These are phyloP conservation scores for Fusarium tjaetaba DNA, from an alignment of 2,329 filamentous ascomycete genomes.

Conservation along the genomic window DNA sequence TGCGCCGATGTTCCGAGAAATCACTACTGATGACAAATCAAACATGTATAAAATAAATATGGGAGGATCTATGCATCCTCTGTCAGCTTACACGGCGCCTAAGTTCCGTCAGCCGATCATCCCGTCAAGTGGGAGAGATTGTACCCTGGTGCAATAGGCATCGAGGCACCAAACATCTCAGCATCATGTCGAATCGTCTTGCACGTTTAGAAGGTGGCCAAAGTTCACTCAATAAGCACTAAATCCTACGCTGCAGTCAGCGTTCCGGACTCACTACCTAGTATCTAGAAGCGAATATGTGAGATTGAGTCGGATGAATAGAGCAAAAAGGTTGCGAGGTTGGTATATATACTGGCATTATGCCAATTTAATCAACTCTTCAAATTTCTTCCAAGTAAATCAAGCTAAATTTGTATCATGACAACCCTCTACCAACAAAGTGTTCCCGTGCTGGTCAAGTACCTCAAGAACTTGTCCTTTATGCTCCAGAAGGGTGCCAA, in stretches of 20 bases:
- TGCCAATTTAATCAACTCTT: too few species aligned
- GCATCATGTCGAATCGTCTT: not conserved
- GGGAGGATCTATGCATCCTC: not conserved
- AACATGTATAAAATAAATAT: too few species aligned
- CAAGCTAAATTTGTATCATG: constrained; percentile 29
- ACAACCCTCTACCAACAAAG: constrained; percentile 39
- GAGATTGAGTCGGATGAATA: not conserved
- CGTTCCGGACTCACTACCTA: not conserved
- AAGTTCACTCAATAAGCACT: not conserved
- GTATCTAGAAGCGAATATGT: not conserved
- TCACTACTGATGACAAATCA: not conserved
- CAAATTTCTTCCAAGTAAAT: too few species aligned
- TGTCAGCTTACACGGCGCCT: not conserved
- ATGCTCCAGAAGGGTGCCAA: constrained; percentile 37
- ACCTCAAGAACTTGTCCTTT: constrained; percentile 38
- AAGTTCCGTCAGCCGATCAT: not conserved
- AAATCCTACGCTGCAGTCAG: not conserved
- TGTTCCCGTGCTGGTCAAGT: constrained; percentile 44
- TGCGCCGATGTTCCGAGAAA: not conserved
- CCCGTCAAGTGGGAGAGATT: not conserved
- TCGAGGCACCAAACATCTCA: not conserved
- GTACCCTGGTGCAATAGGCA: not conserved
- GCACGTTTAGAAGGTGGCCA: not conserved
- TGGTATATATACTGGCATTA: not conserved
- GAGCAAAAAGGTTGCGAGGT: not conserved